These are phyloP conservation scores for Aspergillus oerlinghausenensis DNA, from an alignment of 2,329 filamentous ascomycete species.

Conservation along the genomic window DNA sequence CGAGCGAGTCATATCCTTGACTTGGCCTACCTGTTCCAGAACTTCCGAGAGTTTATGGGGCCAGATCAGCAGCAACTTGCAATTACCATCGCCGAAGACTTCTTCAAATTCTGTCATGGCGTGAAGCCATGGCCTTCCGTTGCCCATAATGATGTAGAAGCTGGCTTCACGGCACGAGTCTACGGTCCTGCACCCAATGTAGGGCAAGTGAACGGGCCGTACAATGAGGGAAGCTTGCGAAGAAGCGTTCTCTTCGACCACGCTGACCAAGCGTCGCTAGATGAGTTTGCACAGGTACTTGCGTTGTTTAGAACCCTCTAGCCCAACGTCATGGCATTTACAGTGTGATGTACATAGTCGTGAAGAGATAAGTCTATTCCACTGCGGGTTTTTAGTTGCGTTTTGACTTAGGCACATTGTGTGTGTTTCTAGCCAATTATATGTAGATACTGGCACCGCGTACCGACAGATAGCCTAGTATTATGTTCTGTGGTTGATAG, in stretches of 20 bases:
- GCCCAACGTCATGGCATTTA: not conserved
- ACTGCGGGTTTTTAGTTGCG: no score
- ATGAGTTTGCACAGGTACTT: constrained; percentile 19
- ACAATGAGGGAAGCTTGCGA: constrained; percentile 19
- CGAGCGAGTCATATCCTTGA: constrained; percentile 44
- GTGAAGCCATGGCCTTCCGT: constrained; percentile 29
- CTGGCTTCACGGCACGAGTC: constrained; percentile 20
- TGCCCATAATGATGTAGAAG: constrained; percentile 10
- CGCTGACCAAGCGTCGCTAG: constrained; percentile 17
- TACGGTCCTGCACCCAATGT: constrained; percentile 21
- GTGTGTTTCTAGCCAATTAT: no score
- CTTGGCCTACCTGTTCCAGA: constrained; percentile 44
- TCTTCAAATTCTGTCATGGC: constrained; percentile 39
- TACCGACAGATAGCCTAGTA: no score
- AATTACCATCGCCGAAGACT: constrained; percentile 31
- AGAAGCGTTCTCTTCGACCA: constrained; percentile 22
- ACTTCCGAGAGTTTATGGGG: constrained; percentile 39
- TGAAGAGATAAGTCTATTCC: no score
- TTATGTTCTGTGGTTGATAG: no score
- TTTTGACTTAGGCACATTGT: no score
- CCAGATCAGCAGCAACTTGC: constrained; percentile 29
- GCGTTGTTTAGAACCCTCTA: constrained; percentile 8
- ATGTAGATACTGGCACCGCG: no score
- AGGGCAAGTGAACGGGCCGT: constrained; percentile 11
- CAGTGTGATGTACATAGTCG: not conserved